Base-by-base conservation (phyloP, 192 early-diverging fungal species). In the Gaertneriomyces sp. region DNA sequence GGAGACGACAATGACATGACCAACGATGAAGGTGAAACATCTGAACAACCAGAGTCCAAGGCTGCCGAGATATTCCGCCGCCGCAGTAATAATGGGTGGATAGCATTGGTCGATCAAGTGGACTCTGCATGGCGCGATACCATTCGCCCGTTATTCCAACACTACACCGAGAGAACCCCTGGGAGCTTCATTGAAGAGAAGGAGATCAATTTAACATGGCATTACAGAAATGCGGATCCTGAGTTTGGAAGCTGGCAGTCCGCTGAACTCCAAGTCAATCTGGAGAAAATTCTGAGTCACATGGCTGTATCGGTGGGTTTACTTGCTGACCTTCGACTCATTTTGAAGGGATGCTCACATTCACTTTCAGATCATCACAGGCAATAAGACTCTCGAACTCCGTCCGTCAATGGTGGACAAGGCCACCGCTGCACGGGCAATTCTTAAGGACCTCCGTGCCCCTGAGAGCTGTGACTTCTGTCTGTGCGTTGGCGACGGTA, bases 171-270 rank as follows among this genome's bases (percentile, higher is more conserved):
- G 62, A 89, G 98, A 52, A 99, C 98, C 8, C 98, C 96, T 0
- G 96, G 96, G 2, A 90, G 88, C 14, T 96, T 93, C 60, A 93
- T 99, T 74, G 98, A 99, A 81, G 92, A 95, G 69, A 99, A 99
- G 82, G 96, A 99, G 73, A 88, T 98, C 56, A 96, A 96, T 66
- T 60, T 99, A 39, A 97, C 96, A 9, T 99, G 96, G 96, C 93
- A 98, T 66, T 99, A 98, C 75, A 87, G 93, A 53, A 91, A 92
- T 74, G 91, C 95, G 9, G 78, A 76, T 52, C 72, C 75, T 33
- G 93, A 96, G 75, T 96, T 95, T 82, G 96, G 96, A 4, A 77
- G 80, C 45, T 98, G 98, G 96, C 96, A 99, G 81, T 95, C 96
- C 40, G 92, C 92, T 47, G 98, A 99, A 76, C 84, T 99, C 43